A percentile compares a stretch with the other conserved stretches of the same genome.
These are phyloP conservation scores for Blastobotrys arbuscula DNA, from an alignment of 1,139 yeast genomes.

Conservation along the genomic window DNA sequence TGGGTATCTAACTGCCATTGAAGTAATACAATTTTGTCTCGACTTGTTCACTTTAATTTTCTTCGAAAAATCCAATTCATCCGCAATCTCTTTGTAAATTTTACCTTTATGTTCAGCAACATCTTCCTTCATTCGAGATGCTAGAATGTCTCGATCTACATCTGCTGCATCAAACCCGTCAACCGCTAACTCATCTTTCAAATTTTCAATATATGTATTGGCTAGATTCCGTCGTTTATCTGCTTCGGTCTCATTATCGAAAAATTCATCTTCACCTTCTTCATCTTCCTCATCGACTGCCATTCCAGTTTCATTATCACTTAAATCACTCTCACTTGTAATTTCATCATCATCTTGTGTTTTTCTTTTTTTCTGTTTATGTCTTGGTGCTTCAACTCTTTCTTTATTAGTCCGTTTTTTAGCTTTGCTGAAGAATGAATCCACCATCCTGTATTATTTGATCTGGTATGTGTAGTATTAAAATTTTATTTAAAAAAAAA, in stretches of 20 bases:
- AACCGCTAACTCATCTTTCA: conserved; percentile 48
- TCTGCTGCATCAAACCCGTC: conserved; percentile 87
- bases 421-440: conserved; percentile 30
- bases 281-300: conserved; percentile 19
- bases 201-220: conserved; percentile 79
- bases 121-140: conserved; percentile 75
- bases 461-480: background rate
- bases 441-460: conserved; percentile 23
- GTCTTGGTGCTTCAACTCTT: conserved; percentile 7
- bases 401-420: conserved; percentile 18
- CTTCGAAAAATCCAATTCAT: conserved; percentile 15
- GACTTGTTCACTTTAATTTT: conserved; percentile 15
- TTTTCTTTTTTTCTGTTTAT: conserved; percentile 8
- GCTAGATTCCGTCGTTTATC: conserved; percentile 94
- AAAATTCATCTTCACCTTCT: conserved; percentile 29
- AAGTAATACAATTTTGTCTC: conserved; percentile 27
- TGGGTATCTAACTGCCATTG: conserved; percentile 46
- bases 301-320: conserved; percentile 17
- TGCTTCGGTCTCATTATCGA: conserved; percentile 73
- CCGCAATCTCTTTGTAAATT: conserved; percentile 59
- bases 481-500: background rate
- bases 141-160: conserved; percentile 77
- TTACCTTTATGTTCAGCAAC: conserved; percentile 87
- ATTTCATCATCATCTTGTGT: conserved; percentile 28
- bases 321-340: conserved; percentile 25